Evolutionary conservation across 441 rosid species (phyloP).

Genomic region (Erysimum cheiri): DNA sequence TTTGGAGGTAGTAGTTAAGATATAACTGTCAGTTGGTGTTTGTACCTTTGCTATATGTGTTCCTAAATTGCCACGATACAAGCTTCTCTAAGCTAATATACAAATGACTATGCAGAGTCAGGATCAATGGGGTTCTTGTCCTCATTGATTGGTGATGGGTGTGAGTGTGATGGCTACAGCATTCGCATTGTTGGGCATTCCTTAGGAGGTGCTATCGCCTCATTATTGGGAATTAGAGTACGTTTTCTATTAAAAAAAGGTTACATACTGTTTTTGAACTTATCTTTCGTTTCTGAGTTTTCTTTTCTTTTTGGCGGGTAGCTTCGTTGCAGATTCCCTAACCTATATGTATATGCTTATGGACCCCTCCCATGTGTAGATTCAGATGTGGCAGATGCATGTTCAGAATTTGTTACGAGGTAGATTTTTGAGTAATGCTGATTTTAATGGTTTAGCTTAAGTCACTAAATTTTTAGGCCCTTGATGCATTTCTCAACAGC

Average conservation of each 20-base stretch:
- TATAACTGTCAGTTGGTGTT: conserved; percentile 6
- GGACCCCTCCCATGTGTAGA: conserved; percentile 93
- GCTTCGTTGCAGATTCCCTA: conserved; percentile 68
- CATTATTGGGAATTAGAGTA: conserved; percentile 84
- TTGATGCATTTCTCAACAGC: conserved; percentile 62
- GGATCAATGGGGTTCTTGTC: conserved; percentile 65
- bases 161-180: conserved; percentile 89
- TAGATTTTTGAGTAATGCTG: conserved; percentile 38
- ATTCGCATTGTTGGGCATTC: conserved; percentile 86
- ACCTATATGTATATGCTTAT: conserved; percentile 72
- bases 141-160: conserved; percentile 76
- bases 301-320: conserved; percentile 40
- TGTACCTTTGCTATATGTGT: background rate
- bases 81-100: conserved; percentile 29
- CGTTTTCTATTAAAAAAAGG: conserved; percentile 26
- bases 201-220: conserved; percentile 90
- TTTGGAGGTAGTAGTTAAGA: conserved; percentile 49
- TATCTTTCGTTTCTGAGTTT: conserved; percentile 5
- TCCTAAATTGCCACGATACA: background rate
- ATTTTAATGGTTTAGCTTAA: conserved; percentile 9
- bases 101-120: conserved; percentile 48
- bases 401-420: conserved; percentile 88
- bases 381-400: conserved; percentile 75
- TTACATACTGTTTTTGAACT: background rate
- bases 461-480: conserved; percentile 22